phyloP scores from a whole-genome alignment of 2,329 filamentous ascomycete genomes.

The Aspergillus ustus region DNA sequence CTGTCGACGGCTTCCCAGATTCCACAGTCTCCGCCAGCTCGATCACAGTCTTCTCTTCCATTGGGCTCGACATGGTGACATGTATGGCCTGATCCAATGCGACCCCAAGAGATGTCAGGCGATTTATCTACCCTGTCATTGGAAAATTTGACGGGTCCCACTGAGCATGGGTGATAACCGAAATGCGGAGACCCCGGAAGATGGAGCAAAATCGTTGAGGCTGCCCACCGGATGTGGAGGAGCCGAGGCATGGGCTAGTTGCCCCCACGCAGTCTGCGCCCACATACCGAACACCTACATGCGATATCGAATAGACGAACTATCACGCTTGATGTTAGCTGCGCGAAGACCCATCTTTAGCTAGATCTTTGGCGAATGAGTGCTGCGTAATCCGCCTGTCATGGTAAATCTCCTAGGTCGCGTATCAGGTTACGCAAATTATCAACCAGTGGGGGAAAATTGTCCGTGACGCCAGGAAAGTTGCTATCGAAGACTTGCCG shows the following conservation, averaged over 20 bases:
- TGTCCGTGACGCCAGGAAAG: constrained; percentile 2
- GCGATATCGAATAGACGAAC: no score
- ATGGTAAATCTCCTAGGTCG: constrained; percentile 8
- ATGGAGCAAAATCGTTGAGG: background rate
- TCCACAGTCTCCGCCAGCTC: constrained; percentile 22
- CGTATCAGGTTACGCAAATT: constrained; percentile 11
- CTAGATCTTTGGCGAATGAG: no score
- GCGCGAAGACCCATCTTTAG: no score
- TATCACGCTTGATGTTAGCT: no score
- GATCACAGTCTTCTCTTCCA: constrained; percentile 7
- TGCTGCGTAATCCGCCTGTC: background rate
- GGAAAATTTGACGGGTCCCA: background rate
- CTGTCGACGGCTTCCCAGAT: background rate
- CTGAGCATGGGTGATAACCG: background rate
- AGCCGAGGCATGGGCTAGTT: background rate
- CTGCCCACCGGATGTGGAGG: constrained; percentile 1
- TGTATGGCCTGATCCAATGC: background rate
- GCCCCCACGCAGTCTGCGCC: background rate
- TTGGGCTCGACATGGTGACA: background rate
- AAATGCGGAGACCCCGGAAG: constrained; percentile 2
- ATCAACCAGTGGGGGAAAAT: constrained; percentile 6
- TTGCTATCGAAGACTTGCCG: constrained; percentile 10
- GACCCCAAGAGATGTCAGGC: background rate
- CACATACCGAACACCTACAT: background rate
- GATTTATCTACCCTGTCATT: background rate